Conservation (phyloP, 139 green algal species). For the Chlamydomonas sphaeroides region DNA sequence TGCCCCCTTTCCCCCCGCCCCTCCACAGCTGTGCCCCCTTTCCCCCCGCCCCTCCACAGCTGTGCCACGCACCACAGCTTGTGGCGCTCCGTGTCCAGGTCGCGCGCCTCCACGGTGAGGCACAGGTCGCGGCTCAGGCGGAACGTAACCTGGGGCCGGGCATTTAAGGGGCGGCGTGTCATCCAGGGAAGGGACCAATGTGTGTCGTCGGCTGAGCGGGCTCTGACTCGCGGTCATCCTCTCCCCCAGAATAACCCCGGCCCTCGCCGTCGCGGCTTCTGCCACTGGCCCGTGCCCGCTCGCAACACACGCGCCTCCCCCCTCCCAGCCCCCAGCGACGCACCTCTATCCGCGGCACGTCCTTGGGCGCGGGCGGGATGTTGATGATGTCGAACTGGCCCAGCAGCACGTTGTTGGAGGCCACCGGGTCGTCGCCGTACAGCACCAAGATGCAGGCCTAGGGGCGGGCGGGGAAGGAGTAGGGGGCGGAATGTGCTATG, state of each 20-base stretch:
- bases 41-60: background rate
- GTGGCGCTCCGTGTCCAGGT: conserved; percentile 62
- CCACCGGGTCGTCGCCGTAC: conserved; percentile 61
- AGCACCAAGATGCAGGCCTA: conserved; percentile 64
- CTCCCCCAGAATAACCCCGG: no score
- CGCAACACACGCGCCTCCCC: background rate
- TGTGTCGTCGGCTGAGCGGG: no score
- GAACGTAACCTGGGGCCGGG: conserved; percentile 42
- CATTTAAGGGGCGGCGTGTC: background rate
- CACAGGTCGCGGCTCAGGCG: conserved; percentile 38
- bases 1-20: no score
- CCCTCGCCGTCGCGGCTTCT: no score
- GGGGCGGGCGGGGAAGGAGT: background rate
- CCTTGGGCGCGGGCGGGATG: conserved; percentile 65
- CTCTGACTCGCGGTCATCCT: no score
- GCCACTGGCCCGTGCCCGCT: no score
- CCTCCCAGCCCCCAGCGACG: background rate
- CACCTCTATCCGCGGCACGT: conserved; percentile 66
- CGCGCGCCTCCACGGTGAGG: conserved; percentile 57
- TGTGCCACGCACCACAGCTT: conserved; percentile 55
- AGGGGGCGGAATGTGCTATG: background rate
- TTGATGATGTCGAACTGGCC: conserved; percentile 71
- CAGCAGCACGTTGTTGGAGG: conserved; percentile 67
- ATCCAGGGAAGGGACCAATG: no score
- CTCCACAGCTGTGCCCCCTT: no score